A percentile compares a stretch with the other conserved stretches of the same genome.
These are phyloP conservation scores for Dalbergia cultrata DNA, from an alignment of 306 rosid species.

Conservation along the genomic window DNA sequence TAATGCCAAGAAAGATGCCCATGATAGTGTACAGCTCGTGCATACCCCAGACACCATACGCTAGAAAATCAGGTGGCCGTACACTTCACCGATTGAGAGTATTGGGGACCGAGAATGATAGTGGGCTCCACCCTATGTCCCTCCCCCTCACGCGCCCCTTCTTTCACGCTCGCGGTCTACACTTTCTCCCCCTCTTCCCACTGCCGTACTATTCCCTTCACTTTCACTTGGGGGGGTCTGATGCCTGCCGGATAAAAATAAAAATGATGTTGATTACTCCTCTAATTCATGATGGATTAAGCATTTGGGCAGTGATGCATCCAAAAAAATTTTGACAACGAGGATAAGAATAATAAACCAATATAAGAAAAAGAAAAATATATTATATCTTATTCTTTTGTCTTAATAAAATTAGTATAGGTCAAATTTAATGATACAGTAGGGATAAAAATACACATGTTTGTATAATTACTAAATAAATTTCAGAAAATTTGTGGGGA, in stretches of 20 bases:
- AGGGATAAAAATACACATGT: no score
- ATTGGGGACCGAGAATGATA: conserved; percentile 57
- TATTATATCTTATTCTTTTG: no score
- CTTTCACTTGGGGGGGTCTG: neutral
- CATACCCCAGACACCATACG: conserved; percentile 49
- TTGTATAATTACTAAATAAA: no score
- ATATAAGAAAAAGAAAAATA: no score
- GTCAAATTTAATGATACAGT: no score
- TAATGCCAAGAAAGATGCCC: conserved; percentile 51
- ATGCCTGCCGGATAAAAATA: no score
- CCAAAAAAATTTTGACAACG: no score
- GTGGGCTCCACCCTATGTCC: conserved; percentile 54
- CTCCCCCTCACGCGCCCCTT: neutral
- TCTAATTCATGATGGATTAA: neutral
- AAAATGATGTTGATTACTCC: neutral
- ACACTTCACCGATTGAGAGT: conserved; percentile 55
- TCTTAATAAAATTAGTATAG: no score
- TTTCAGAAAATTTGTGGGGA: no score
- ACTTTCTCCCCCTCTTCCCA: neutral
- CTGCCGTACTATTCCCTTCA: neutral
- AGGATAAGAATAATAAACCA: no score
- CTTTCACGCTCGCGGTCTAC: conserved; percentile 2
- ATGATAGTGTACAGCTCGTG: conserved; percentile 59
- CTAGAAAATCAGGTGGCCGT: conserved; percentile 66
- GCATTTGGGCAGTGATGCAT: no score